Evolutionary conservation across 768 basidiomycete species (phyloP).

Genomic region (Gloeostereum incarnatum): DNA sequence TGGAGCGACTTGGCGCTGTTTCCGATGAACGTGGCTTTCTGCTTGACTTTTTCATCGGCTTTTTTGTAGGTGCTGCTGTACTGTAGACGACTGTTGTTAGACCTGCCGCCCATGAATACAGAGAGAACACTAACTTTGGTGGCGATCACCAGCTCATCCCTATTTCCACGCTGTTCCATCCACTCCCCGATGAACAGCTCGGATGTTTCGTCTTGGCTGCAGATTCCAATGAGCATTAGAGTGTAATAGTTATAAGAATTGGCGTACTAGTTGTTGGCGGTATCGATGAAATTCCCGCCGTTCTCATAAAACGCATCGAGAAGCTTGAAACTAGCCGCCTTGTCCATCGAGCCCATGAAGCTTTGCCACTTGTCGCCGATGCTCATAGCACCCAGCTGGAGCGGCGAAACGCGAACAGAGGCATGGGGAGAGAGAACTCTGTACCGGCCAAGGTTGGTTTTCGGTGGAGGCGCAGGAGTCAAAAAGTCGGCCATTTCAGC

Average conservation of each 20-base stretch:
- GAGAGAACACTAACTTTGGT: slow-evolving; percentile 34
- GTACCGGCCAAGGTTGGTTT: slow-evolving; percentile 21
- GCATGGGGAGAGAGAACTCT: slow-evolving; percentile 24
- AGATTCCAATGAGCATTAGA: too few species aligned
- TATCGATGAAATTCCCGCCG: slow-evolving; percentile 42
- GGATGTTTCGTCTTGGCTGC: slow-evolving; percentile 44
- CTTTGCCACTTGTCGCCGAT: slow-evolving; percentile 29
- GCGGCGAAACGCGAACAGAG: slow-evolving; percentile 30
- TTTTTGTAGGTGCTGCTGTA: slow-evolving; percentile 21
- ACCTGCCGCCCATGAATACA: too few species aligned
- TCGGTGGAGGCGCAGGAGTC: slow-evolving; percentile 16
- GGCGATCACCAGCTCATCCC: slow-evolving; percentile 40
- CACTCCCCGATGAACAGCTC: slow-evolving; percentile 47
- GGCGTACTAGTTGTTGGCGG: slow-evolving; percentile 34
- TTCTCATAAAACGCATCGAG: slow-evolving; percentile 33
- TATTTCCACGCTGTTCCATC: slow-evolving; percentile 32
- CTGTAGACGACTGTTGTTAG: slow-evolving; percentile 10
- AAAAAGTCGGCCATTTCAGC: not conserved
- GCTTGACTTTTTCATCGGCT: slow-evolving; percentile 13
- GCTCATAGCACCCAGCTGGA: slow-evolving; percentile 32
- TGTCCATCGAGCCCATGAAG: slow-evolving; percentile 22
- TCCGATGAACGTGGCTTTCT: slow-evolving; percentile 33
- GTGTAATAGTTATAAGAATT: not conserved
- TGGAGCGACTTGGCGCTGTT: slow-evolving; percentile 36
- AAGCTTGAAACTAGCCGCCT: slow-evolving; percentile 32